Evolutionary conservation across 1,284 basidiomycete genomes (phyloP).

Genomic region (Bjerkandera adusta): DNA sequence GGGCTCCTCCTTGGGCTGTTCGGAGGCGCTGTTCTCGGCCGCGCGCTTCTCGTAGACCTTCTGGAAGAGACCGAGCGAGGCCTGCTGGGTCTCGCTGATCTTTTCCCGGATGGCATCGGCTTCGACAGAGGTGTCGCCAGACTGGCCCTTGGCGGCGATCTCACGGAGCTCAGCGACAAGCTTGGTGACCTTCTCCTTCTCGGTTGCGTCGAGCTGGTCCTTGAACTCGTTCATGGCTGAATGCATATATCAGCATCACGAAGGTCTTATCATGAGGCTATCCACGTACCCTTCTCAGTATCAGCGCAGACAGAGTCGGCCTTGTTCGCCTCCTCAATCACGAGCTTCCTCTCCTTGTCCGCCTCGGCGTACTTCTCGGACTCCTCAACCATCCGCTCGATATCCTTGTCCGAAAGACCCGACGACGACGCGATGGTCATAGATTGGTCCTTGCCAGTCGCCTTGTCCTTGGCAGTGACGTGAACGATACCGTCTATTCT

Average conservation of each 20-base stretch:
- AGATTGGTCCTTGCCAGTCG: slow-evolving; percentile 95
- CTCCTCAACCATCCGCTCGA: slow-evolving; percentile 96
- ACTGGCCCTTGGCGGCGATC: slow-evolving; percentile 87
- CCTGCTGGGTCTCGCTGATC: slow-evolving; percentile 95
- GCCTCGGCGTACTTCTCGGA: slow-evolving; percentile 92
- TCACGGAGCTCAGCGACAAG: slow-evolving; percentile 89
- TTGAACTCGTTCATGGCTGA: slow-evolving; percentile 90
- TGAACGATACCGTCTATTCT: slow-evolving; percentile 94
- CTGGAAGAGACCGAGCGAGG: slow-evolving; percentile 96
- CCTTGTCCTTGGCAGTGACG: slow-evolving; percentile 96
- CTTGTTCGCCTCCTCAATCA: slow-evolving; percentile 98
- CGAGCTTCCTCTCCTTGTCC: slow-evolving; percentile 83
- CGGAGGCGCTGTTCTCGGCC: slow-evolving; percentile 55
- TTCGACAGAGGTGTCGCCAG: slow-evolving; percentile 78
- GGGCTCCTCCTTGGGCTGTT: slow-evolving; percentile 46
- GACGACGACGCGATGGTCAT: slow-evolving; percentile 98
- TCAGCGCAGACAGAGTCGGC: slow-evolving; percentile 94
- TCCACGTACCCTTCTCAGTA: slow-evolving; percentile 95
- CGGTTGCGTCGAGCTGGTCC: slow-evolving; percentile 88
- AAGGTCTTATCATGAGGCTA: too few relatives aligned
- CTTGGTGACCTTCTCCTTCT: slow-evolving; percentile 92
- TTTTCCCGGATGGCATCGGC: slow-evolving; percentile 91
- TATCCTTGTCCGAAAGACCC: slow-evolving; percentile 94
- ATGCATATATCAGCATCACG: not conserved
- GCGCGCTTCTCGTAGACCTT: slow-evolving; percentile 95